phyloP scores from a whole-genome alignment of 768 basidiomycete genomes.

The Lactarius hatsudake region DNA sequence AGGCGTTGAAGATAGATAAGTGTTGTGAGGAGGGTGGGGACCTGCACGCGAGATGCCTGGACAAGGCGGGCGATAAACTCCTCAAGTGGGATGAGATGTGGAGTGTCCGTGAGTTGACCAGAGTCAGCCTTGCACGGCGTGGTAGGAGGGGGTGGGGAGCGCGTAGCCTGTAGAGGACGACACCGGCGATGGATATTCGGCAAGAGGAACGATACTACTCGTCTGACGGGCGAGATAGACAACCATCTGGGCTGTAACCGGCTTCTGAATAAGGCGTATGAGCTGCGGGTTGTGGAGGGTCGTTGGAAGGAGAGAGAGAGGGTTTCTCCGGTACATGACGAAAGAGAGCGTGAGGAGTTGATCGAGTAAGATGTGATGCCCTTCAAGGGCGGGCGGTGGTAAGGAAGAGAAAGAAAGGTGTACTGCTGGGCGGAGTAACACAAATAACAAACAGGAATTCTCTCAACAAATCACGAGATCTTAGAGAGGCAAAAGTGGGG shows the following conservation, averaged over 20 bases:
- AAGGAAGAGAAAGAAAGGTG: constrained; percentile 29
- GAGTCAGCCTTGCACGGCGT: constrained; percentile 52
- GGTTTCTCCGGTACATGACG: constrained; percentile 51
- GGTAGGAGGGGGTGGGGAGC: constrained; percentile 63
- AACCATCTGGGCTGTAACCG: constrained; percentile 84
- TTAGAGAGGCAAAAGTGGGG: constrained; percentile 7
- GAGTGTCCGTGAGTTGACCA: constrained; percentile 34
- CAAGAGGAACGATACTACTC: constrained; percentile 69
- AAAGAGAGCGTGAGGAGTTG: constrained; percentile 37
- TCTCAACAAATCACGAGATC: constrained; percentile 19
- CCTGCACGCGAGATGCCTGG: constrained; percentile 81
- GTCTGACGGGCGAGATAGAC: constrained; percentile 78
- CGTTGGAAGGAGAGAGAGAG: constrained; percentile 78
- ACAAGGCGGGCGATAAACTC: constrained; percentile 84
- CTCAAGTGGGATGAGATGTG: constrained; percentile 62
- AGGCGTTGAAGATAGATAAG: constrained; percentile 90
- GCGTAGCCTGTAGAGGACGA: constrained; percentile 35
- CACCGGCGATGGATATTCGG: constrained; percentile 41
- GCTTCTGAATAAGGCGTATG: constrained; percentile 71
- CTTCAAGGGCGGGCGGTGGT: constrained; percentile 36
- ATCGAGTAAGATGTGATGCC: constrained; percentile 35
- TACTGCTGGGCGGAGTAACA: constrained; percentile 12
- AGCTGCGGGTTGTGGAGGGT: constrained; percentile 78
- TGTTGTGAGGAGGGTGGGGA: constrained; percentile 85
- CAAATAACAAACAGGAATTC: constrained; percentile 20